A percentile compares a stretch with the other conserved stretches of the same genome.
Evolutionary conservation across 768 basidiomycete species (phyloP).

Genomic region (Agaricus subrufescens): DNA sequence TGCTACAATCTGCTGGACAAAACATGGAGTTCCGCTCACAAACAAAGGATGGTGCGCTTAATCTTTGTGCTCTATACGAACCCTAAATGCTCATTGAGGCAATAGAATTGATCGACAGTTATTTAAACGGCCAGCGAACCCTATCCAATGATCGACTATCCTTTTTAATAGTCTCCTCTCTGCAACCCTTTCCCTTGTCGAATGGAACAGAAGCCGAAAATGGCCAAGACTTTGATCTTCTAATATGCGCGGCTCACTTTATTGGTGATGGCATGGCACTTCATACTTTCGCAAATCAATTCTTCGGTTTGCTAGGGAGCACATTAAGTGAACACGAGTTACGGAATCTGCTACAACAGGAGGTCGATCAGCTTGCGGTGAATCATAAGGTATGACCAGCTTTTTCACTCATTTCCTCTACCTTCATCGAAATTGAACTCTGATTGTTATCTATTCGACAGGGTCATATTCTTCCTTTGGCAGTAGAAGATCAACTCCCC

Average conservation of each 20-base stretch:
- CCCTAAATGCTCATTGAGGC: background rate
- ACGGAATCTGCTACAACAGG: constrained; percentile 24
- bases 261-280: constrained; percentile 86
- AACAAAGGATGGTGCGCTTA: constrained; percentile 47
- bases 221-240: constrained; percentile 46
- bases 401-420: background rate
- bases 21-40: constrained; percentile 47
- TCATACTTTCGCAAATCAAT: constrained; percentile 77
- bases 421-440: background rate
- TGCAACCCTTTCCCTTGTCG: background rate
- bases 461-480: constrained; percentile 21
- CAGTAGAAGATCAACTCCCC: constrained; percentile 50
- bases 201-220: constrained; percentile 8
- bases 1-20: constrained; percentile 41
- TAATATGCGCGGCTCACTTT: constrained; percentile 77
- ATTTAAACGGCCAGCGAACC: constrained; percentile 75
- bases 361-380: constrained; percentile 22
- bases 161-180: constrained; percentile 47
- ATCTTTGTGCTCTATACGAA: background rate
- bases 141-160: constrained; percentile 65
- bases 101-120: constrained; percentile 57
- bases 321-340: constrained; percentile 23
- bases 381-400: background rate
- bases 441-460: background rate
- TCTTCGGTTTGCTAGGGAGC: constrained; percentile 54